Evolutionary conservation across 208 protist genomes (phyloP).

Genomic region (Trypanosoma cruzi): DNA sequence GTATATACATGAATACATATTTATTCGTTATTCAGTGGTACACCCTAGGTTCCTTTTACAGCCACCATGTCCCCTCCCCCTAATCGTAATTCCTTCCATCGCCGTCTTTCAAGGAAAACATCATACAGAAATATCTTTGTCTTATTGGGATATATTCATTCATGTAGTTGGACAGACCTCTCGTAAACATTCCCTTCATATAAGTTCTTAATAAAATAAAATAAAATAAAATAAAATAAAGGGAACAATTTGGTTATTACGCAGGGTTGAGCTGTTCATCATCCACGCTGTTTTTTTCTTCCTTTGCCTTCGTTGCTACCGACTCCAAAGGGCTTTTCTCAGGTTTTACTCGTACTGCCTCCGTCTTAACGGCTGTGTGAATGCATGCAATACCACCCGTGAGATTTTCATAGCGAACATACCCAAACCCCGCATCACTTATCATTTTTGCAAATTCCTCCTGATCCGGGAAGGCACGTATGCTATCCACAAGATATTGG

Average conservation of each 20-base stretch:
- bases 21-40: too few species aligned
- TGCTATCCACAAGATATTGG: conserved; percentile 96
- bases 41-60: too few species aligned
- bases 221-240: background rate
- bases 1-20: too few species aligned
- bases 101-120: too few species aligned
- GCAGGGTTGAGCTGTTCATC: background rate
- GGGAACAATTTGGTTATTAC: background rate
- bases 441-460: conserved; percentile 94
- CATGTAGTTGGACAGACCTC: too few species aligned
- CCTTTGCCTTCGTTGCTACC: conserved; percentile 2
- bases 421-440: conserved; percentile 78
- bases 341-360: conserved; percentile 9
- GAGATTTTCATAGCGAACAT: conserved; percentile 85
- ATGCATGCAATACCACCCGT: conserved; percentile 86
- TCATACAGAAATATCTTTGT: too few species aligned
- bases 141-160: too few species aligned
- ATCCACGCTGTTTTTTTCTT: background rate
- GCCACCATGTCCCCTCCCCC: too few species aligned
- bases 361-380: conserved; percentile 82
- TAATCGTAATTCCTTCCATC: too few species aligned
- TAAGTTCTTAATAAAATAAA: background rate
- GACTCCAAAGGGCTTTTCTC: conserved; percentile 7
- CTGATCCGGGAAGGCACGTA: conserved; percentile 95
- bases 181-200: background rate